Evolutionary conservation across 83 land plant genomes (phyloP).

Genomic region (Larix sibirica): DNA sequence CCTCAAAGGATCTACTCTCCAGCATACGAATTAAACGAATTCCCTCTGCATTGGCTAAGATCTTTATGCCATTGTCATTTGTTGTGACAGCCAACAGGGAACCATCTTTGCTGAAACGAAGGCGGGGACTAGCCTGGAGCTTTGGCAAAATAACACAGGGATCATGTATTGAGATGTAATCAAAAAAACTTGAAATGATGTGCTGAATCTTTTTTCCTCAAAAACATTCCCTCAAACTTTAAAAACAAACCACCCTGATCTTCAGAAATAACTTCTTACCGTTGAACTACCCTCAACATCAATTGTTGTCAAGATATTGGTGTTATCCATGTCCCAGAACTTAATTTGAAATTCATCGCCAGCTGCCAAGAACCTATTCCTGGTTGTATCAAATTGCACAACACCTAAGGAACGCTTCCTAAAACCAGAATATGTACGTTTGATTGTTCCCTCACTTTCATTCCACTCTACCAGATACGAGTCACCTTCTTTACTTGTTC

Average conservation of each 20-base stretch:
- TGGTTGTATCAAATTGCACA: slow-evolving; percentile 93
- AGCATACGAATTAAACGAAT: slow-evolving; percentile 43
- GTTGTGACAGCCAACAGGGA: slow-evolving; percentile 86
- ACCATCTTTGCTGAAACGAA: slow-evolving; percentile 88
- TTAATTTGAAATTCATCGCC: slow-evolving; percentile 91
- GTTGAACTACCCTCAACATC: slow-evolving; percentile 91
- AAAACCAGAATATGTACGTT: slow-evolving; percentile 80
- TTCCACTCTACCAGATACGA: slow-evolving; percentile 94
- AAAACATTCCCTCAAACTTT: slow-evolving; percentile 23
- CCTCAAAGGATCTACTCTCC: slow-evolving; percentile 53
- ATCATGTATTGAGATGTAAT: too few species aligned
- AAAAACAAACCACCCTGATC: slow-evolving; percentile 1
- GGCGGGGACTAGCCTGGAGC: slow-evolving; percentile 80
- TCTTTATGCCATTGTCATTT: slow-evolving; percentile 83
- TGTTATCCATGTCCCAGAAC: slow-evolving; percentile 95
- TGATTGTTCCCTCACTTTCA: slow-evolving; percentile 94
- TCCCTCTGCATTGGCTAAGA: slow-evolving; percentile 83
- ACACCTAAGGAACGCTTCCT: slow-evolving; percentile 86
- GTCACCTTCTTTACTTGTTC: slow-evolving; percentile 95
- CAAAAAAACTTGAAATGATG: too few species aligned
- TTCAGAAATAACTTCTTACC: slow-evolving; percentile 39
- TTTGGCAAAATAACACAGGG: too few species aligned
- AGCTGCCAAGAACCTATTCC: slow-evolving; percentile 89
- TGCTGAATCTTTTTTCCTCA: background rate
- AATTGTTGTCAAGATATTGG: slow-evolving; percentile 58